Evolutionary conservation across 768 basidiomycete species (phyloP).

Genomic region (Mycena galericulata): DNA sequence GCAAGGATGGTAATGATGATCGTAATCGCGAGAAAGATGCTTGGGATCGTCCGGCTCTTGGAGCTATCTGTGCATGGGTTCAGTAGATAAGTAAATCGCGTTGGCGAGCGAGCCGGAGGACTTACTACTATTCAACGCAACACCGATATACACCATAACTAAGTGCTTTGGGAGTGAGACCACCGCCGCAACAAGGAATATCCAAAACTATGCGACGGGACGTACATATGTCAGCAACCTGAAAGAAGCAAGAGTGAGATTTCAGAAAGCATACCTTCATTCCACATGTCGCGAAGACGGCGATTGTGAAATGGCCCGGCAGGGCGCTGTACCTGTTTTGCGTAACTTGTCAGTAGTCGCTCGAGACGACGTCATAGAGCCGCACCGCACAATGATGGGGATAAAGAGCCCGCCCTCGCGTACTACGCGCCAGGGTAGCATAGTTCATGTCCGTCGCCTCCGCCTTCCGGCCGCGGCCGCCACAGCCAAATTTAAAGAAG

Average conservation of each 20-base stretch:
- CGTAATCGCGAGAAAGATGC: slow-evolving; percentile 49
- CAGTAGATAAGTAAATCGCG: not conserved
- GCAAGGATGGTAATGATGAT: slow-evolving; percentile 72
- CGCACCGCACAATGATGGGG: slow-evolving; percentile 46
- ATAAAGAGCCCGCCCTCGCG: slow-evolving; percentile 57
- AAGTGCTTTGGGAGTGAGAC: slow-evolving; percentile 59
- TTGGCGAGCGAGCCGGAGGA: not conserved
- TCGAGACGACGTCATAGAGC: no score
- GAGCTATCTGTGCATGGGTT: not conserved
- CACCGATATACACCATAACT: slow-evolving; percentile 59
- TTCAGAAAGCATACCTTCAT: no score
- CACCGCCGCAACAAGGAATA: slow-evolving; percentile 54
- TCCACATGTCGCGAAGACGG: slow-evolving; percentile 56
- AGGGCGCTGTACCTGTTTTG: slow-evolving; percentile 49
- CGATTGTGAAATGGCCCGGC: slow-evolving; percentile 54
- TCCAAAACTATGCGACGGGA: no score
- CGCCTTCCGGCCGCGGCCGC: slow-evolving; percentile 49
- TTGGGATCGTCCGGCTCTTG: slow-evolving; percentile 48
- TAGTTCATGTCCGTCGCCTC: slow-evolving; percentile 48
- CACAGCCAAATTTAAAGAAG: slow-evolving; percentile 53
- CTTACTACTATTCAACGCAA: slow-evolving; percentile 29
- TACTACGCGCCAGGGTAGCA: slow-evolving; percentile 54
- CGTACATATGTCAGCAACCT: slow-evolving; percentile 42
- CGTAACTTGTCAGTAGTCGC: no score
- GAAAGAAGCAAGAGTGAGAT: no score